Evolutionary conservation across 192 early-diverging fungal species (phyloP).

Genomic region (Cetraspora pellucida): DNA sequence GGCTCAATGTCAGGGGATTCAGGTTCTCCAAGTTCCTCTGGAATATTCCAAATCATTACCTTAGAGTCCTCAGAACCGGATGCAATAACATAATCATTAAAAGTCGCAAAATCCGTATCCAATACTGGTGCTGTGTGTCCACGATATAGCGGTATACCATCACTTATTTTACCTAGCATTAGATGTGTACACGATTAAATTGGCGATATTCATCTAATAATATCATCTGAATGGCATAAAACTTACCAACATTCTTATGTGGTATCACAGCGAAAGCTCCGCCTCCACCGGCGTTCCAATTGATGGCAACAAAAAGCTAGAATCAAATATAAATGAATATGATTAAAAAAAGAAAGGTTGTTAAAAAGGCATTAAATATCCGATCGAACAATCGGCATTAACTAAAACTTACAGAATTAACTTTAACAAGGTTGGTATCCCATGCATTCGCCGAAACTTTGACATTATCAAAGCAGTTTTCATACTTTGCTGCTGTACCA

Average conservation of each 20-base stretch:
- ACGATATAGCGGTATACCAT: constrained; percentile 86
- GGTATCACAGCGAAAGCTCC: constrained; percentile 98
- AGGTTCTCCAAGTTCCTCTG: constrained; percentile 68
- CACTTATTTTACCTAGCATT: constrained; percentile 81
- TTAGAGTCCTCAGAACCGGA: constrained; percentile 81
- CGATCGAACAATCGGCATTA: not conserved
- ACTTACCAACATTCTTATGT: constrained; percentile 62
- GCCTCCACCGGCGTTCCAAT: constrained; percentile 85
- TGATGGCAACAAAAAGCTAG: constrained; percentile 72
- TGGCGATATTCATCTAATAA: not conserved
- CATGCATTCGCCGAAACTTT: constrained; percentile 87
- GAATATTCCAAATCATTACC: constrained; percentile 96
- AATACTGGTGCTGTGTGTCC: constrained; percentile 94
- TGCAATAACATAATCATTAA: constrained; percentile 96
- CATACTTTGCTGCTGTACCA: constrained; percentile 85
- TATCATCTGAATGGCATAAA: not conserved
- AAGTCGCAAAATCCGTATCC: constrained; percentile 97
- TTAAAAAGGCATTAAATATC: not conserved
- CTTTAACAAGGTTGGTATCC: constrained; percentile 97
- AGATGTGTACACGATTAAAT: too few relatives aligned
- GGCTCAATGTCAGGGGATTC: constrained; percentile 76
- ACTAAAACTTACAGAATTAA: constrained; percentile 78
- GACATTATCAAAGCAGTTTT: constrained; percentile 93
- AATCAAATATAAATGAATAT: not conserved
- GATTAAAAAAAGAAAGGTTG: not conserved